These are phyloP conservation scores for Backusella tarrabulga DNA, from an alignment of 192 early-diverging fungal genomes.

Conservation along the genomic window DNA sequence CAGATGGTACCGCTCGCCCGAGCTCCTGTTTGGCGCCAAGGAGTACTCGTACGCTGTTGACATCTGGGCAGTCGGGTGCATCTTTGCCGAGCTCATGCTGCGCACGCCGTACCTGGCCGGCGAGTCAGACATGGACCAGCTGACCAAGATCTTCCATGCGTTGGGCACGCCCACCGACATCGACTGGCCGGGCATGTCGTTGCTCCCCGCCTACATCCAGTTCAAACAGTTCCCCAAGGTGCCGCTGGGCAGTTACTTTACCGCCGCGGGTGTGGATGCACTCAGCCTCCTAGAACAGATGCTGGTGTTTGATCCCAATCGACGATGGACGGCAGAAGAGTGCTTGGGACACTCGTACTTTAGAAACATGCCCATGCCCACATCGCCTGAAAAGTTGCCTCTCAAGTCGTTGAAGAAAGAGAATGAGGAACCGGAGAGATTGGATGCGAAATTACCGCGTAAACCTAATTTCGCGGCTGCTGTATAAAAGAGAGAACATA, in stretches of 20 bases:
- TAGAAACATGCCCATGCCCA: constrained; percentile 67
- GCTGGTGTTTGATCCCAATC: constrained; percentile 82
- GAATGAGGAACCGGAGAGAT: not conserved
- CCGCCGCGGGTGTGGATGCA: constrained; percentile 81
- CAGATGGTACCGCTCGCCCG: constrained; percentile 95
- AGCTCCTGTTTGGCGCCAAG: constrained; percentile 86
- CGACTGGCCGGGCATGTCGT: constrained; percentile 79
- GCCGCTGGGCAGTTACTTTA: constrained; percentile 73
- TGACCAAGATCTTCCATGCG: constrained; percentile 75
- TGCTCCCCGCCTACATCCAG: constrained; percentile 69
- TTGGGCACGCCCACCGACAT: constrained; percentile 78
- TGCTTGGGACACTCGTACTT: constrained; percentile 76
- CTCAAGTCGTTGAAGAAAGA: constrained; percentile 33
- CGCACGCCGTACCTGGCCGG: constrained; percentile 88
- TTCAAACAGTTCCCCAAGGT: constrained; percentile 74
- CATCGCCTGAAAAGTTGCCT: constrained; percentile 65
- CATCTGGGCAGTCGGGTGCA: constrained; percentile 97
- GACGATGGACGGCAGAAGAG: constrained; percentile 78
- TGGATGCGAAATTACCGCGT: not conserved
- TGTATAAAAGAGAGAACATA: not conserved
- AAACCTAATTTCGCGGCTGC: not conserved
- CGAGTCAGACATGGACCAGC: constrained; percentile 76
- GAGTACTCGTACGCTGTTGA: constrained; percentile 89
- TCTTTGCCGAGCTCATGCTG: constrained; percentile 97
- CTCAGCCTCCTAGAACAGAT: constrained; percentile 84